Evolutionary conservation across 2,329 filamentous ascomycete species (phyloP), one percentile per base, ranked within the genome.

Genomic region (Penicillium sp.): DNA sequence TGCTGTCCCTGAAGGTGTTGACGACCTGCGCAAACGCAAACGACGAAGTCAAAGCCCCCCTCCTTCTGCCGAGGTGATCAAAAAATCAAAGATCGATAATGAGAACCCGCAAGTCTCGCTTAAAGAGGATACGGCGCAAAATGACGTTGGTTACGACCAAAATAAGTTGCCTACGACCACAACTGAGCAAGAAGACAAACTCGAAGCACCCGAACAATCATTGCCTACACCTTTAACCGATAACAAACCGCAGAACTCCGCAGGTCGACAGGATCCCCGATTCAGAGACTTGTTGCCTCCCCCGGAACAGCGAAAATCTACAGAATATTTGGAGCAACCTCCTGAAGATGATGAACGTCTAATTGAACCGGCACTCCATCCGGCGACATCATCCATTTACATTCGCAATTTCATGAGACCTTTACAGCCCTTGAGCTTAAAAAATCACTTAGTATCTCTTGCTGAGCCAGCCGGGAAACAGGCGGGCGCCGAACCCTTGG

Each of bases 351-450:
- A 74, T 43, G 73, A 74, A 24, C 63, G 65, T 28, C 58, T 65
- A 20, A 72, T 81, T 16, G 68, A 74, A 24, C 85, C 87, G 6
- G 81, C 89, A 0, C 73, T 86, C 35, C 89, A 94, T 70, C 82
- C 84, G 21, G 85, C 88, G 5, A 93, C 91, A 3, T 75, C 84
- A 30, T 87, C 90, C 16, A 77, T 97, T 47, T 97, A 97, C 74
- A 94, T 97, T 64, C 87, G 87, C 70, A 88, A 96, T 66, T 84
- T 97, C 55, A 92, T 95, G 84, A 87, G 93, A 47, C 92, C 94
- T 9, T 79, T 97, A 21, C 88, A 90, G 58, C 82, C 85, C 0
- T 76, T 79, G 24, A 78, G 79, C 18, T 81, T 97, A 1, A 84
- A 83, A 64, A 79, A 82, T 1, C 85, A 97, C 66, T 79, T 97